Base-by-base conservation (phyloP, 2,329 filamentous ascomycete species). In the Epichloe gansuensis region DNA sequence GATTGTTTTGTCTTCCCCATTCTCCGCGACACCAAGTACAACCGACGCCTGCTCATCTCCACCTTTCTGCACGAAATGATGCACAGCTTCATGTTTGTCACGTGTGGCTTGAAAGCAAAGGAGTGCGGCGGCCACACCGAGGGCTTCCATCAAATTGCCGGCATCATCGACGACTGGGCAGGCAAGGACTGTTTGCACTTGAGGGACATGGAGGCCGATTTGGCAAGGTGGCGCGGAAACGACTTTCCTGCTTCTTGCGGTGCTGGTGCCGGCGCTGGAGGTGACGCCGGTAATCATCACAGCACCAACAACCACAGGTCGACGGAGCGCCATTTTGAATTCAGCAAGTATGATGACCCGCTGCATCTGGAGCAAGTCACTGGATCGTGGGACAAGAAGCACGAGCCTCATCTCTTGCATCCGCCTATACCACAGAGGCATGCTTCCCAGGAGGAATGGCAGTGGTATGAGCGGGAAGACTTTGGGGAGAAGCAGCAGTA, bases 21-120 rank as follows among this genome's bases (percentile, higher is more conserved):
- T 13, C 71, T 84, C n/a, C 70, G 69, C 41, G 72, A 77, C 56
- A 71, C 65, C 13, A 72, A 69, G 48, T 85, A 81, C 63, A 81
- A 80, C 61, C 69, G 81, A 5, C 72, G 79, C 6, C 69, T 85
- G 15, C 72, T 85, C 52, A 81, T 85, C 48, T 80, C 78, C 6
- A 82, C 81, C 0, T 83, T 85, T 56, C 61, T 85, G 46, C 82
- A 85, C 61, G 82, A 85, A 65, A 74, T 84, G 58, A 81, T 85
- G 47, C 81, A 85, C 65, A 81, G 80, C 64, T 85, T 82, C 60
- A 68, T 85, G 15, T 85, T 85, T 57, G 75, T 85, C 53, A 71
- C 69, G 50, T 82, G 80, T 58, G 81, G 81, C 4, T 77, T 81
- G 61, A 71, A 74, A 44, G 80, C 80, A 0, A 68, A 74, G 38